Conservation (phyloP, 2,329 filamentous ascomycete species). For the Aspergillus sp. region DNA sequence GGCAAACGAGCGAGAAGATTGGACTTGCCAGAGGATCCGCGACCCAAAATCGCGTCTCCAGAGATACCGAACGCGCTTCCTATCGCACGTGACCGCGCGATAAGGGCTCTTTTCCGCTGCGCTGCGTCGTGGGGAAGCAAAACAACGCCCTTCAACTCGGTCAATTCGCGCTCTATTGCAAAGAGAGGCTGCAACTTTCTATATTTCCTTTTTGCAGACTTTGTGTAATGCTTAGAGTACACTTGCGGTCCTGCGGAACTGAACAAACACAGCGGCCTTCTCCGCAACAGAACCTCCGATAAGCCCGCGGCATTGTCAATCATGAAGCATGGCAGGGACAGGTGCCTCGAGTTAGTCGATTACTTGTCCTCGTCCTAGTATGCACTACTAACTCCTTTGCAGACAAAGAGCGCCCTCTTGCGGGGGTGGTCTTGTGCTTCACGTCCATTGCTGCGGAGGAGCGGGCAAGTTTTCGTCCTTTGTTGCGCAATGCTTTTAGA, state of each 20-base stretch:
- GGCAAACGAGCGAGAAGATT: background rate
- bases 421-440: conserved; percentile 80
- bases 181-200: background rate
- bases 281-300: conserved; percentile 8
- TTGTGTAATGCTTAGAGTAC: background rate
- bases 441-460: conserved; percentile 81
- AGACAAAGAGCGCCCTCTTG: conserved; percentile 67
- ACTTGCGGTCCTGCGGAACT: background rate
- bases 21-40: background rate
- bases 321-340: conserved; percentile 49
- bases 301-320: conserved; percentile 22
- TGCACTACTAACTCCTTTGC: conserved; percentile 25
- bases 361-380: background rate
- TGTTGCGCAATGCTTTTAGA: background rate
- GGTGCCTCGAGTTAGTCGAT: conserved; percentile 38
- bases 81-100: conserved; percentile 31
- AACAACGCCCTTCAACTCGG: background rate
- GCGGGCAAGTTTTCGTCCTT: conserved; percentile 58
- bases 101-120: conserved; percentile 23
- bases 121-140: conserved; percentile 14
- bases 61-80: conserved; percentile 16
- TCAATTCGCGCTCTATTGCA: background rate
- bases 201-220: too few relatives aligned
- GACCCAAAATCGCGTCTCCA: conserved; percentile 4
- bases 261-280: conserved; percentile 10